A percentile compares a stretch with the other conserved stretches of the same genome.
Conservation (phyloP, 192 early-diverging fungal genomes). For the Coemansia sp. region DNA sequence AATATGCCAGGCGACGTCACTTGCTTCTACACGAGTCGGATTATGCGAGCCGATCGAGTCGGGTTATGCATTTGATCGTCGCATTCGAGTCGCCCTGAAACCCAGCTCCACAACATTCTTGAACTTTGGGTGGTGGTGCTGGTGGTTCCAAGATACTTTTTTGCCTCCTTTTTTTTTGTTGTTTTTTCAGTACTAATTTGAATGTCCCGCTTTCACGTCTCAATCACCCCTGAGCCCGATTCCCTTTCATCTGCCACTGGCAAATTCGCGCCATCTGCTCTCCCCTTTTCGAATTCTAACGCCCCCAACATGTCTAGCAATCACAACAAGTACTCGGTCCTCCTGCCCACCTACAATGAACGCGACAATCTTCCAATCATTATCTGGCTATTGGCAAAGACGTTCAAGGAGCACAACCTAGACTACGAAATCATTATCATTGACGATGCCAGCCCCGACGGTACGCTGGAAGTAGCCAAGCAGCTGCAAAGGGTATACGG, state of each 20-base stretch:
- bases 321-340: constrained; percentile 77
- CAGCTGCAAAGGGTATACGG: constrained; percentile 86
- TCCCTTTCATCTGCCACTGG: constrained; percentile 28
- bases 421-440: constrained; percentile 98
- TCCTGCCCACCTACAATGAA: constrained; percentile 99
- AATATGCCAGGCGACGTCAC: background rate
- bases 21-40: background rate
- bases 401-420: constrained; percentile 77
- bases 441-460: constrained; percentile 94
- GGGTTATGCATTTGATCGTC: background rate
- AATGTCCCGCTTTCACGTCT: constrained; percentile 54
- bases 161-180: background rate
- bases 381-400: constrained; percentile 85
- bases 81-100: background rate
- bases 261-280: constrained; percentile 19
- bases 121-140: background rate
- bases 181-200: background rate
- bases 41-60: background rate
- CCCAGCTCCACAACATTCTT: background rate
- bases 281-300: constrained; percentile 22
- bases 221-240: constrained; percentile 52
- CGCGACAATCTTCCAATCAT: constrained; percentile 96
- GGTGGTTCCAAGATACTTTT: no score
- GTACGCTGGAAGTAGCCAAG: constrained; percentile 90
- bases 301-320: constrained; percentile 32